A percentile compares a stretch with the other conserved stretches of the same genome.
Conservation (phyloP, 768 basidiomycete species). For the Tricholoma furcatifolium region DNA sequence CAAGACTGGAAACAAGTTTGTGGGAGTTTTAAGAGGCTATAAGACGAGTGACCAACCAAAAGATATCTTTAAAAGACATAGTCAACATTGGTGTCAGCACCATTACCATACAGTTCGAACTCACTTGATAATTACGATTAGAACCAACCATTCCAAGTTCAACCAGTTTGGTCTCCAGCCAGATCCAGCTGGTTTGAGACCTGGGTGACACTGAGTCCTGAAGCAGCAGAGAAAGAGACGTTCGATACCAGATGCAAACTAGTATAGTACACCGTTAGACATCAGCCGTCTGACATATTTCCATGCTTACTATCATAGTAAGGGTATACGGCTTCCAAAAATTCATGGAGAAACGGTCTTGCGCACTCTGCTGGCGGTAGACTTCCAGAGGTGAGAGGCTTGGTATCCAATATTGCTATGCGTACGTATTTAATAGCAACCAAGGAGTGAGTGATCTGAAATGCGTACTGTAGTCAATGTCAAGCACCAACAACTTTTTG, state of each 20-base stretch:
- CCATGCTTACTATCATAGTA: conserved; percentile 67
- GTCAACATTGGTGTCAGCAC: background rate
- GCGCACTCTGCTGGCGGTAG: conserved; percentile 82
- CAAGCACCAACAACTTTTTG: conserved; percentile 81
- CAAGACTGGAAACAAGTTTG: conserved; percentile 46
- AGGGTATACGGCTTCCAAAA: conserved; percentile 76
- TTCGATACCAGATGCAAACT: conserved; percentile 79
- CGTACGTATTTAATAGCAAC: conserved; percentile 7
- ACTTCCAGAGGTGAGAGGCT: conserved; percentile 78
- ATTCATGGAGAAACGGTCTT: conserved; percentile 80
- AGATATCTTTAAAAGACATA: conserved; percentile 44
- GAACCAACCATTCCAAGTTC: conserved; percentile 85
- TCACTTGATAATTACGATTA: conserved; percentile 66
- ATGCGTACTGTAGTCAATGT: conserved; percentile 81
- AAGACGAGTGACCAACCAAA: conserved; percentile 45
- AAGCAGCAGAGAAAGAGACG: no score
- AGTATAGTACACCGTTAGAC: background rate
- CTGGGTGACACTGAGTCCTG: conserved; percentile 31
- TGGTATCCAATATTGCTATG: conserved; percentile 80
- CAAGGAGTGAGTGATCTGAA: background rate
- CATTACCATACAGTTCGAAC: conserved; percentile 3
- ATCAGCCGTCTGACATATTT: background rate
- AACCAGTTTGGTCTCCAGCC: conserved; percentile 85
- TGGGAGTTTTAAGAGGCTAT: background rate
- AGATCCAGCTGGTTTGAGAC: conserved; percentile 87